phyloP scores from a whole-genome alignment of 2,329 filamentous ascomycete species.

The Ambrosiella cleistominuta region DNA sequence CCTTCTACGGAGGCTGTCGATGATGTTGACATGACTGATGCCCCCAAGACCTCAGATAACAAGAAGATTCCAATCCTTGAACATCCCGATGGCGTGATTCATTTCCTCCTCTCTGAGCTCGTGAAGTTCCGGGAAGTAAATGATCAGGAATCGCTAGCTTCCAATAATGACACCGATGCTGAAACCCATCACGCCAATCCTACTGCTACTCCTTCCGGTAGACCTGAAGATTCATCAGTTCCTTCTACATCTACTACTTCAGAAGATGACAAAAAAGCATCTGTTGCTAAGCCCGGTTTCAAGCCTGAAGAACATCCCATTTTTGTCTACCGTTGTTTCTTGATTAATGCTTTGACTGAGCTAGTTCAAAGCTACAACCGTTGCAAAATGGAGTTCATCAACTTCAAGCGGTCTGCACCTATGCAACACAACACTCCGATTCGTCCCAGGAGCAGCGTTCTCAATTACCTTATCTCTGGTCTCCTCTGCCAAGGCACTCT shows the following conservation, averaged over 20 bases:
- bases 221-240: slow-evolving; percentile 19
- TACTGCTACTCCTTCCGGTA: slow-evolving; percentile 12
- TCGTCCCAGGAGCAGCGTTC: slow-evolving; percentile 77
- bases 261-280: slow-evolving; percentile 33
- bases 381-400: slow-evolving; percentile 96
- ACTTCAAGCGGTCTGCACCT: slow-evolving; percentile 87
- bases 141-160: slow-evolving; percentile 43
- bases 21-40: slow-evolving; percentile 45
- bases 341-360: slow-evolving; percentile 82
- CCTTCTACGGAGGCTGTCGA: slow-evolving; percentile 37
- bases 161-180: slow-evolving; percentile 8
- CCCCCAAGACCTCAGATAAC: slow-evolving; percentile 44
- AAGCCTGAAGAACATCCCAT: slow-evolving; percentile 88
- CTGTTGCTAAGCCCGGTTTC: slow-evolving; percentile 51
- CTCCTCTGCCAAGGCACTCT: slow-evolving; percentile 46
- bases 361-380: slow-evolving; percentile 82
- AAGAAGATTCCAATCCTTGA: slow-evolving; percentile 68
- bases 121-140: slow-evolving; percentile 85
- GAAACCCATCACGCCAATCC: not conserved
- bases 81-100: slow-evolving; percentile 84
- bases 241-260: not conserved
- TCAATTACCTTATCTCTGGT: slow-evolving; percentile 83
- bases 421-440: slow-evolving; percentile 72
- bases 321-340: slow-evolving; percentile 89
- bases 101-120: slow-evolving; percentile 84